A percentile compares a stretch with the other conserved stretches of the same genome.
Conservation (phyloP, 257 asterid genomes). For the Rhazya stricta region DNA sequence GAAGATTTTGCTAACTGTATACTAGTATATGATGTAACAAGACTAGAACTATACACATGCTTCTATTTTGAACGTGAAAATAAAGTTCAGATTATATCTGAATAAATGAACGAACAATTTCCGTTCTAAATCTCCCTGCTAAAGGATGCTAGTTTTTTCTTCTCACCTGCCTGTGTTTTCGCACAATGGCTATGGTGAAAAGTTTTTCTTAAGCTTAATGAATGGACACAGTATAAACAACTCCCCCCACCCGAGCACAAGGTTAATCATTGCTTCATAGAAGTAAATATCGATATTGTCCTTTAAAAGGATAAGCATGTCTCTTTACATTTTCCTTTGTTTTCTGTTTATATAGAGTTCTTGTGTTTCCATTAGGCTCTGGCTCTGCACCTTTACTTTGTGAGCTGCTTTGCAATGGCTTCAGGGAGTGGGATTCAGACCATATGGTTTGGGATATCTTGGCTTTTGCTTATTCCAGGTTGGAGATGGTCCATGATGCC, state of each 20-base stretch:
- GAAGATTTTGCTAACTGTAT: no score
- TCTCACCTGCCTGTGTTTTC: neutral
- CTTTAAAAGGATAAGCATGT: constrained; percentile 13
- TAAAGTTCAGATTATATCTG: neutral
- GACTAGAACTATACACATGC: neutral
- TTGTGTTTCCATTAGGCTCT: constrained; percentile 60
- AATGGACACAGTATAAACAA: neutral
- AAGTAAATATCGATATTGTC: neutral
- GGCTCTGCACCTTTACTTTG: constrained; percentile 68
- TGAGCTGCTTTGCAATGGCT: constrained; percentile 52
- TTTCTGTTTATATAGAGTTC: constrained; percentile 41
- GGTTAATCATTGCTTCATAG: neutral
- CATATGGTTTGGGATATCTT: constrained; percentile 66
- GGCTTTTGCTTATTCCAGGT: constrained; percentile 54
- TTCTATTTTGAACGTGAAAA: neutral
- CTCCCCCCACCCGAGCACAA: neutral
- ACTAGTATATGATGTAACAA: no score
- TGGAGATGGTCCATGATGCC: constrained; percentile 61
- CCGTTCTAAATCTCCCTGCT: neutral
- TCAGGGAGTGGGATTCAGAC: constrained; percentile 41
- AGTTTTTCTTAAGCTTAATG: neutral
- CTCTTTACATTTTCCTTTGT: constrained; percentile 23
- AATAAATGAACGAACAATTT: neutral
- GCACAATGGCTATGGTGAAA: neutral
- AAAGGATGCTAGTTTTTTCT: neutral